A percentile compares a stretch with the other conserved stretches of the same genome.
Evolutionary conservation across 2,329 filamentous ascomycete genomes (phyloP).

Genomic region (Alternaria metachromatica): DNA sequence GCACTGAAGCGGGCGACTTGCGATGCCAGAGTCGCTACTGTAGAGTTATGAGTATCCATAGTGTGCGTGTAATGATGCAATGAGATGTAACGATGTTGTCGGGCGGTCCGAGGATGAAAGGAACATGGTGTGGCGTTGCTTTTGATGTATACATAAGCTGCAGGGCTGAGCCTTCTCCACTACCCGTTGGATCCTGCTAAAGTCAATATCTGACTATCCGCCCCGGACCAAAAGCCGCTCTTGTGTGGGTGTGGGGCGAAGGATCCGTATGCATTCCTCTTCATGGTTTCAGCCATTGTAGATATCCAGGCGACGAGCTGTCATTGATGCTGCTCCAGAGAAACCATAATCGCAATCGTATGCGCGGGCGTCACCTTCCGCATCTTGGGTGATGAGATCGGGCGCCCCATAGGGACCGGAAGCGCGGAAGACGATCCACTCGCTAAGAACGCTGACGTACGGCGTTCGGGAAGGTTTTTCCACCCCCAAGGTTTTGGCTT

Average conservation of each 20-base stretch:
- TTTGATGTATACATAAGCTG: slow-evolving; percentile 26
- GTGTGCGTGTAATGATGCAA: neutral
- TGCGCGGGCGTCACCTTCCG: neutral
- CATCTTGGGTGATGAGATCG: slow-evolving; percentile 1
- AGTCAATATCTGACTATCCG: slow-evolving; percentile 6
- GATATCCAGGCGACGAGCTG: neutral
- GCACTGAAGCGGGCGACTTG: slow-evolving; percentile 53
- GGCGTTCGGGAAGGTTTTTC: neutral
- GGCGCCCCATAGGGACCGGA: slow-evolving; percentile 20
- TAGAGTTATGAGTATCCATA: slow-evolving; percentile 40
- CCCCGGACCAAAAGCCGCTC: slow-evolving; percentile 1
- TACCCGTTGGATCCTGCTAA: slow-evolving; percentile 22
- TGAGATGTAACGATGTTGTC: neutral
- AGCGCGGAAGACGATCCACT: slow-evolving; percentile 30
- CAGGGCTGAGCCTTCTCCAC: slow-evolving; percentile 34
- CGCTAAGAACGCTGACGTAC: slow-evolving; percentile 29
- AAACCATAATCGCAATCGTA: neutral
- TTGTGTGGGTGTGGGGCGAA: slow-evolving; percentile 4
- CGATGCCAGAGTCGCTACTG: slow-evolving; percentile 33
- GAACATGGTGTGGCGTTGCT: slow-evolving; percentile 7
- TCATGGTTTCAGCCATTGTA: neutral
- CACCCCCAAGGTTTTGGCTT: neutral
- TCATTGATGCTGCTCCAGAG: neutral
- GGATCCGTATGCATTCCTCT: neutral
- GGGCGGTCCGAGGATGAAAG: slow-evolving; percentile 1